Conservation (phyloP, 257 asterid genomes). For the Plantago major region DNA sequence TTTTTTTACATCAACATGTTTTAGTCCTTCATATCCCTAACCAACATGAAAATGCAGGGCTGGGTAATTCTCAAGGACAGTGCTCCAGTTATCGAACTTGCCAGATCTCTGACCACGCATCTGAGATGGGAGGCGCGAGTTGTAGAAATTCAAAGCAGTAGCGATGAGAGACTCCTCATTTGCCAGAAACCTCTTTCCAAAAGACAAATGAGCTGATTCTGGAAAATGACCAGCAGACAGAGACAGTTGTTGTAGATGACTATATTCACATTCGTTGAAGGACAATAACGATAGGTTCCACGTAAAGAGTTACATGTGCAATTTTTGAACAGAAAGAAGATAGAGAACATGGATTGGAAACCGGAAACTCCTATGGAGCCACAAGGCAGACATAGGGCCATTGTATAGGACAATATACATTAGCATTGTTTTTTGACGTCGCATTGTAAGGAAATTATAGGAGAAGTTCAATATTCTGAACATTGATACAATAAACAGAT, state of each 20-base stretch:
- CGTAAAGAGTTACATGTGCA: constrained; percentile 25
- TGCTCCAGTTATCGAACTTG: constrained; percentile 61
- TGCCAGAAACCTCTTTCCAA: constrained; percentile 92
- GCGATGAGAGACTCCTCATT: constrained; percentile 81
- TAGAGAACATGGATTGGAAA: constrained; percentile 22
- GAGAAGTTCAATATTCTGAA: neutral
- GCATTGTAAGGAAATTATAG: constrained; percentile 4
- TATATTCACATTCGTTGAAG: constrained; percentile 36
- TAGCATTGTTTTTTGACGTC: neutral
- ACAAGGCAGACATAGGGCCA: constrained; percentile 59
- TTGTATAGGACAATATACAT: constrained; percentile 10
- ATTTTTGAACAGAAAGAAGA: constrained; percentile 41
- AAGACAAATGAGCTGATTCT: constrained; percentile 56
- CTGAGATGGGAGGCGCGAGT: constrained; percentile 98
- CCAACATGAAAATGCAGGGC: constrained; percentile 51
- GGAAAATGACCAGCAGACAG: constrained; percentile 14
- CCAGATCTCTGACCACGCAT: constrained; percentile 68
- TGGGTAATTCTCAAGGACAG: constrained; percentile 84
- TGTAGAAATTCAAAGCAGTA: constrained; percentile 75
- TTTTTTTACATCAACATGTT: neutral
- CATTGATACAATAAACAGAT: neutral
- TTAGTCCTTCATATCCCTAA: constrained; percentile 11
- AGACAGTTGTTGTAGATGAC: constrained; percentile 32
- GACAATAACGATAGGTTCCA: constrained; percentile 33
- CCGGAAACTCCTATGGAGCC: constrained; percentile 51